Base-by-base conservation (phyloP, 768 basidiomycete species). In the Scleroderma bovista region DNA sequence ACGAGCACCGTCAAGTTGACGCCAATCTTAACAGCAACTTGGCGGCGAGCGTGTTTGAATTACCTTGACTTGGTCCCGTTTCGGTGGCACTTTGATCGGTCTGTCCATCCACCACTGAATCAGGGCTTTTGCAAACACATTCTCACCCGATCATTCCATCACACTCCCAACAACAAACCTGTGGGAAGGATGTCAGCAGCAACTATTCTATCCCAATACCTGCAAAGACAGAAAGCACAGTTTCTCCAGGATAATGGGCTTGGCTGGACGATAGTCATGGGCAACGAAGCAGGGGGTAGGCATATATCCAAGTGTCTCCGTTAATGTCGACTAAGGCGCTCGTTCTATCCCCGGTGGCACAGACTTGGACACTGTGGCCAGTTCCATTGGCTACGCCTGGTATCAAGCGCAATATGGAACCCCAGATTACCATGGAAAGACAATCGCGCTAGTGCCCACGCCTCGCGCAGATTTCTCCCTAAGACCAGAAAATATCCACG, bases 211-310 rank as follows among this genome's bases (percentile, higher is more conserved):
- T 64, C 72, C 3, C 59, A 61, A 7, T 77, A 75, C 55, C 64
- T 83, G 15, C 26, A 45, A n/a, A 60, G 61, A 20, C 68, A 80
- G 50, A 90, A 88, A 63, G 60, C 69, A 22, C 68, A 63, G 22
- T 96, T 88, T 60, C 66, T 93, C 19, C 61, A 59, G 16, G 86
- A 83, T 44, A 73, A 75, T 36, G 76, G 72, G 0, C 56, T 64
- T 6, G 78, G 81, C 42, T 98, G 93, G 94, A 86, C 81, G 0
- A 74, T 96, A 6, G 86, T 84, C 0, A 89, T 93, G 84, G 94
- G 95, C 0, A 99, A 99, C 65, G 95, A 98, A 68, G 92, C 95
- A 13, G 94, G 94, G 60, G 95, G 95, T 94, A 63, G 15, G 50
- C 34, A 46, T 29, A n/a, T 17, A 41, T 23, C 37, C 45, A 22